phyloP scores from a whole-genome alignment of 2,329 filamentous ascomycete genomes.

The Didymella pomorum region DNA sequence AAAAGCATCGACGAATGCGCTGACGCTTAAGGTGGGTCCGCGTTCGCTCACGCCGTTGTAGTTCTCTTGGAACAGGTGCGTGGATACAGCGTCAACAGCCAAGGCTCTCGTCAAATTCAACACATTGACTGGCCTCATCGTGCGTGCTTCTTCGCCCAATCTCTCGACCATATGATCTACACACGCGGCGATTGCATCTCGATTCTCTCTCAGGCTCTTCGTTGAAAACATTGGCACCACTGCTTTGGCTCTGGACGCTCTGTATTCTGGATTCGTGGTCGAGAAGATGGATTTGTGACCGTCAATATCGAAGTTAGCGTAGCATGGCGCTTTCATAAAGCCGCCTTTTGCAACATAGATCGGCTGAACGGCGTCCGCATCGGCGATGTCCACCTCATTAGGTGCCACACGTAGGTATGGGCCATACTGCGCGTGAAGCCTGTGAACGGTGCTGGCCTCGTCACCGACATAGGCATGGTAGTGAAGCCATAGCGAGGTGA shows the following conservation, averaged over 20 bases:
- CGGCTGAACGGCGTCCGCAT: conserved; percentile 53
- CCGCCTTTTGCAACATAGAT: conserved; percentile 63
- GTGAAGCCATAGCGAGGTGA: conserved; percentile 38
- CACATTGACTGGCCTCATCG: conserved; percentile 55
- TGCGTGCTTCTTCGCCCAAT: conserved; percentile 45
- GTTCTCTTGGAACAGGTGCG: conserved; percentile 61
- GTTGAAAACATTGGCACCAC: conserved; percentile 61
- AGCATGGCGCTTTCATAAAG: conserved; percentile 61
- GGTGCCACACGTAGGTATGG: conserved; percentile 38
- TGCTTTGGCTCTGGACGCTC: conserved; percentile 59
- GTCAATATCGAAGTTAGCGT: conserved; percentile 66
- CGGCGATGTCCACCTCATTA: conserved; percentile 39
- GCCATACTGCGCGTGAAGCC: conserved; percentile 34
- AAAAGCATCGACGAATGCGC: conserved; percentile 63
- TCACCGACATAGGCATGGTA: conserved; percentile 43
- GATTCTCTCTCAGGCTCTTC: conserved; percentile 53
- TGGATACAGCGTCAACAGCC: conserved; percentile 63
- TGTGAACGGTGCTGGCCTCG: conserved; percentile 33
- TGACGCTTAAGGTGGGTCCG: conserved; percentile 49
- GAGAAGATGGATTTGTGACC: conserved; percentile 64
- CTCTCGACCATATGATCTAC: conserved; percentile 55
- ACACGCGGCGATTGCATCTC: conserved; percentile 52
- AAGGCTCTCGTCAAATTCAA: conserved; percentile 60
- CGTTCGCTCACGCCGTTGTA: conserved; percentile 59
- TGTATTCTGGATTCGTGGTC: conserved; percentile 51